phyloP scores from a whole-genome alignment of 495 filamentous ascomycete genomes.

The Viridothelium virens region DNA sequence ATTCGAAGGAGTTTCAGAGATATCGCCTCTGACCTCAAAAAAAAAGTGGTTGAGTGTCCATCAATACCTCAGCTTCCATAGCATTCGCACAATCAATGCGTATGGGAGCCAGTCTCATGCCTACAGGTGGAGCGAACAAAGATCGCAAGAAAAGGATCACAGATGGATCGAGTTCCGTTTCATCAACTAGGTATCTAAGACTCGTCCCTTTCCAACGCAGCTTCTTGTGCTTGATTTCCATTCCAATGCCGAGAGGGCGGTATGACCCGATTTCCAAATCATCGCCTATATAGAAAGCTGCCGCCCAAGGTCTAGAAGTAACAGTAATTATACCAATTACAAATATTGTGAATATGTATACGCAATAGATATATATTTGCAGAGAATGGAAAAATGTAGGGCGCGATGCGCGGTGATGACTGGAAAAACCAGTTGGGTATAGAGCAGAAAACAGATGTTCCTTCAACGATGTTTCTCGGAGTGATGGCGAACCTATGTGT shows the following conservation, averaged over 20 bases:
- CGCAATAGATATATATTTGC: not conserved
- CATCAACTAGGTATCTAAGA: not conserved
- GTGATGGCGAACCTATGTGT: not conserved
- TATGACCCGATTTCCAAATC: not conserved
- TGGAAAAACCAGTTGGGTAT: constrained; percentile 4
- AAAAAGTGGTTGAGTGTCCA: too few relatives aligned
- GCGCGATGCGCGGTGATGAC: not conserved
- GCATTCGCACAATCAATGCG: too few relatives aligned
- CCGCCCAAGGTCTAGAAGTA: not conserved
- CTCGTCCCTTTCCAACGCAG: not conserved
- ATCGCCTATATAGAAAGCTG: not conserved
- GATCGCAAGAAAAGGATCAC: not conserved
- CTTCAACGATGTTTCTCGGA: not conserved
- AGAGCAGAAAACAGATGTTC: not conserved
- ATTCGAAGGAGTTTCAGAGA: not conserved
- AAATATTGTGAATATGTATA: constrained; percentile 7
- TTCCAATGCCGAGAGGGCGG: not conserved
- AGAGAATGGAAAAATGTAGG: not conserved
- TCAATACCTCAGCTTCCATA: too few relatives aligned
- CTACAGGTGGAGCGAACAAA: too few relatives aligned
- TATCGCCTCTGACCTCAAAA: not conserved
- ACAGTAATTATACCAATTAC: constrained; percentile 1
- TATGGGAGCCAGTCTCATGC: too few relatives aligned
- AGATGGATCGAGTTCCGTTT: not conserved
- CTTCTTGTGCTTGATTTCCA: too few relatives aligned